Evolutionary conservation across 192 early-diverging fungal genomes (phyloP).

Genomic region (Entomortierella chlamydospora): DNA sequence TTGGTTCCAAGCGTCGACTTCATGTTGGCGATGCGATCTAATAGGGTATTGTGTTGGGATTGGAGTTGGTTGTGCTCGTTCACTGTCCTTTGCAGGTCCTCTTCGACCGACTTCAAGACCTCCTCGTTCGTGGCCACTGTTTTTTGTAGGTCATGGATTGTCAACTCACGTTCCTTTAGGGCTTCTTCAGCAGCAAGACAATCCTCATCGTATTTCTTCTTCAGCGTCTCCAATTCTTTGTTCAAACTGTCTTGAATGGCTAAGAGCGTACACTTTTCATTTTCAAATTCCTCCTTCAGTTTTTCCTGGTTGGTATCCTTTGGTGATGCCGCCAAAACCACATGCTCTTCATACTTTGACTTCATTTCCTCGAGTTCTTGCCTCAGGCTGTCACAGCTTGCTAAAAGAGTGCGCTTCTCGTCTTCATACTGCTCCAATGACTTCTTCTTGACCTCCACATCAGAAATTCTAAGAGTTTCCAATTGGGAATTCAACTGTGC

Average conservation of each 20-base stretch:
- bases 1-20: constrained; percentile 85
- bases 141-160: constrained; percentile 27
- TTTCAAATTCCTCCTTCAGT: constrained; percentile 51
- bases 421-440: constrained; percentile 48
- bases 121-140: constrained; percentile 11
- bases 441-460: constrained; percentile 13
- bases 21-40: constrained; percentile 83
- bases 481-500: constrained; percentile 11
- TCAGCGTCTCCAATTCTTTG: constrained; percentile 44
- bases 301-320: constrained; percentile 15
- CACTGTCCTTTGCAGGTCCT: constrained; percentile 42
- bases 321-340: constrained; percentile 5
- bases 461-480: neutral
- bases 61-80: constrained; percentile 65
- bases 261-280: constrained; percentile 10
- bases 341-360: constrained; percentile 41
- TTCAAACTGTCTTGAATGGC: constrained; percentile 16
- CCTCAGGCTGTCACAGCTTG: constrained; percentile 11
- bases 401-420: constrained; percentile 6
- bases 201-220: constrained; percentile 48
- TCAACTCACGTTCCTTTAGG: constrained; percentile 13
- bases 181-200: neutral
- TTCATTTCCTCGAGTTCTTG: constrained; percentile 36
- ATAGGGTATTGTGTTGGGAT: constrained; percentile 72
- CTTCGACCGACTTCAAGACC: constrained; percentile 17